Evolutionary conservation across 805 yeast species (phyloP), one percentile per base, ranked within the genome.

Genomic region (Hanseniaspora thailandica): DNA sequence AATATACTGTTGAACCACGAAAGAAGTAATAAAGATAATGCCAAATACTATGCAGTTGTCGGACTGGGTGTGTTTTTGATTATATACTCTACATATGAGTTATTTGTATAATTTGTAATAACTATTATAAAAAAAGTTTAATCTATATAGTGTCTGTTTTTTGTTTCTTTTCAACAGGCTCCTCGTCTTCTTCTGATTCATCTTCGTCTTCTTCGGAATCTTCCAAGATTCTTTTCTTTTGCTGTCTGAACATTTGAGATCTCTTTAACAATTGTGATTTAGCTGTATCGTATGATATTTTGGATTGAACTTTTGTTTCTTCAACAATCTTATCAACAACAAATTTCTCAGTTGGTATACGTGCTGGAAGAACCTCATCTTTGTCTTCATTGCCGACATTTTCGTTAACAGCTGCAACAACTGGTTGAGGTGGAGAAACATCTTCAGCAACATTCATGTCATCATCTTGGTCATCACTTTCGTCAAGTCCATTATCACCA

Each of bases 1-100:
- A 84, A 76, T 60, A 65, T 87, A 56, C 79, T 82, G 57, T 74
- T 89, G 60, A 64, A 69, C 55, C 69, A 62, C 52, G 68, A 60
- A 56, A 78, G 72, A 59, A 57, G 70, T 41, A 55, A 55, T 40
- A 55, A 57, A 45, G 75, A 77, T 54, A 80, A 76, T 48, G 38
- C 80, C 0, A 83, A 88, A 0, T 76, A 80, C 57, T 74, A 76
- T 55, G 67, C 69, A 0, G 82, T 93, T 61, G 76, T 82, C 8
- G 63, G 66, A 0, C 87, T 90, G 66, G 97, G 97, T 0, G 66
- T 81, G 35, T 57, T 76, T 2, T 84, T 90, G 15, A 84, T 90
- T 93, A 57, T 86, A 30, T 70, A 87, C 13, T 84, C 95, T n/a
- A 81, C 95, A 0, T 67, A 76, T 19, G 89, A 43, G 22, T 34